phyloP scores from a whole-genome alignment of 225 moss, liverwort and hornwort species.

The Thuidium tamariscinum region DNA sequence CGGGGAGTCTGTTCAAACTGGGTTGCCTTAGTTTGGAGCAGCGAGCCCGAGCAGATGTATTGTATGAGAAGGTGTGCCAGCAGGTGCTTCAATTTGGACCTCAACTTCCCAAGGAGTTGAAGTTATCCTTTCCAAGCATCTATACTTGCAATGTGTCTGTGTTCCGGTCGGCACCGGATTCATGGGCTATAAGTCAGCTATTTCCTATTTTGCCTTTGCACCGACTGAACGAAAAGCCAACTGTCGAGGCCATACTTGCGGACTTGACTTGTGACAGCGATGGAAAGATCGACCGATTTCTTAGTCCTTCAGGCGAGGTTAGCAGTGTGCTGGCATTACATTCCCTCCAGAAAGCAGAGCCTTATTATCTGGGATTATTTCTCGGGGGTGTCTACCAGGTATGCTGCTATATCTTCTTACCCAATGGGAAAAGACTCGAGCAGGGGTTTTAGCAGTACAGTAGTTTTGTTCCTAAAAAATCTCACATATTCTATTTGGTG shows the following conservation, averaged over 20 bases:
- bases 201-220: slow-evolving; percentile 79
- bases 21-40: slow-evolving; percentile 81
- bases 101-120: slow-evolving; percentile 50
- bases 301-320: slow-evolving; percentile 50
- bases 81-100: slow-evolving; percentile 46
- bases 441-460: background rate
- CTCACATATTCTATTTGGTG: background rate
- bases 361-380: slow-evolving; percentile 72
- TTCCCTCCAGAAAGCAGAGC: slow-evolving; percentile 32
- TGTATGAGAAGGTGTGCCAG: slow-evolving; percentile 65
- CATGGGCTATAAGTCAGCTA: slow-evolving; percentile 75
- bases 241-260: slow-evolving; percentile 47
- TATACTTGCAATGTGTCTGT: slow-evolving; percentile 79
- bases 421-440: background rate
- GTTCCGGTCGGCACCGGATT: slow-evolving; percentile 78
- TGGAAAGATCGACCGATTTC: slow-evolving; percentile 67
- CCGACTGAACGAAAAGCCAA: slow-evolving; percentile 61
- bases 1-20: slow-evolving; percentile 58
- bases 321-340: slow-evolving; percentile 46
- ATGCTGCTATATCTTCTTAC: background rate
- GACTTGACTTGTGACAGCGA: slow-evolving; percentile 94
- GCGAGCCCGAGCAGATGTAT: slow-evolving; percentile 60
- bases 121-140: slow-evolving; percentile 47
- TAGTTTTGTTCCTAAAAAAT: background rate
- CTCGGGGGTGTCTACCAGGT: slow-evolving; percentile 90